Base-by-base conservation (phyloP, 805 yeast species). In the Kazachstania bromeliacearum region DNA sequence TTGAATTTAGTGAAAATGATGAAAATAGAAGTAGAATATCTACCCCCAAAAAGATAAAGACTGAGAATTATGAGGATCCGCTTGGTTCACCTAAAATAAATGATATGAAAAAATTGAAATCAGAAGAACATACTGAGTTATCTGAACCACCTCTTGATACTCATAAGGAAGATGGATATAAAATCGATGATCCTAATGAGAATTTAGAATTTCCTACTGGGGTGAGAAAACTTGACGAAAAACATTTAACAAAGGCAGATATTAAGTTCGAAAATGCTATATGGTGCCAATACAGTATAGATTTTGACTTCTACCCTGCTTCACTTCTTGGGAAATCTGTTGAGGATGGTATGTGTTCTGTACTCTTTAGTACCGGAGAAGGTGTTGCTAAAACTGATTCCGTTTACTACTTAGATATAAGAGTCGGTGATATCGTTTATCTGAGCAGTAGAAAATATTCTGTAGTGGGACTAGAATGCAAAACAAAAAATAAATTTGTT, bases 341-440 rank as follows among this genome's bases (percentile, higher is more conserved):
- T 2, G 23, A 20, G 12, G 18, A 25, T 4, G 29, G 25, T 12
- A 25, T 13, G 5, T 40, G 31, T 19, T n/a, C 14, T 4, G 55
- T 57, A 7, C 28, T 39, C 7, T 53, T 53, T 34, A 55, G 47
- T 24, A 35, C 45, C 3, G 54, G 51, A 4, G 28, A 40, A 32
- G 36, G 46, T 3, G 21, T 34, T 10, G 43, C 43, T 1, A 49
- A 47, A 21, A 39, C 39, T 15, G 51, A 48, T n/a, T 46, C 66
- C 49, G 30, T 73, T 59, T 47, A 55, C 67, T 26, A 63, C 51
- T 55, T 79, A 16, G 82, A 74, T 49, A 54, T 79, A 2, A 53
- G 73, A 28, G 55, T 78, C 13, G 85, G 83, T 3, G 85, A 79
- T 43, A 47, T 39, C 1, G 64, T 79, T 1, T 57, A 58, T 12